Evolutionary conservation across 495 filamentous ascomycete species (phyloP), one percentile per base, ranked within the genome.

Genomic region (Extremus antarcticus): DNA sequence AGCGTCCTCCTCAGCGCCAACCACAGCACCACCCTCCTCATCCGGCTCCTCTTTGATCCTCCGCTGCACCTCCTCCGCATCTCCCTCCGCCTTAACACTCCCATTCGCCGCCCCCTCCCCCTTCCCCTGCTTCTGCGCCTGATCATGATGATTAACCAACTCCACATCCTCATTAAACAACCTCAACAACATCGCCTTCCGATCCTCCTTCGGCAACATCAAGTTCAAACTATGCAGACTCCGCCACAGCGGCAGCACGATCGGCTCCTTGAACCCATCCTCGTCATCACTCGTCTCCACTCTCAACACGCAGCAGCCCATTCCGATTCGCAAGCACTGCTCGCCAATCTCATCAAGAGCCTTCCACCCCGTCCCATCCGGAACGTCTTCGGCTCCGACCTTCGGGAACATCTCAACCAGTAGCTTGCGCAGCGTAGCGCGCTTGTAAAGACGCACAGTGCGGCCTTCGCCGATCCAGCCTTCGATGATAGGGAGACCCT

Each of bases 181-280:
- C 32, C 92, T 80, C 53, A 95, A 76, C 61, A 96, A 74, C 87
- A 96, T 91, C 8, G 91, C 92, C 57, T 66, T 84, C 25, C 92
- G 81, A 47, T 98, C 92, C 65, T 98, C 92, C 72, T 97, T 98
- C 49, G 89, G 89, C 60, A 96, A 73, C 92, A 98, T 98, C 40
- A 98, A 78, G 68, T 97, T 98, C 50, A 95, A 71, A 1, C 81
- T 86, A 56, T 87, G 80, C 59, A 92, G 72, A 53, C 86, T 89
- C 66, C 89, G 83, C 92, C 92, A 98, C 21, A 98, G 72, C 8
- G 92, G 91, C 43, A 98, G 74, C 1, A 90, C 83, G 78, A 95
- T 88, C 15, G 77, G 74, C 66, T 95, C 90, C 72, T 70, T 72
- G 63, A 95, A 87, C 25, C 84, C 83, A 57, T 86, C 82, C 47